phyloP scores from a whole-genome alignment of 2,329 filamentous ascomycete genomes.

The Colletotrichum graminicola region DNA sequence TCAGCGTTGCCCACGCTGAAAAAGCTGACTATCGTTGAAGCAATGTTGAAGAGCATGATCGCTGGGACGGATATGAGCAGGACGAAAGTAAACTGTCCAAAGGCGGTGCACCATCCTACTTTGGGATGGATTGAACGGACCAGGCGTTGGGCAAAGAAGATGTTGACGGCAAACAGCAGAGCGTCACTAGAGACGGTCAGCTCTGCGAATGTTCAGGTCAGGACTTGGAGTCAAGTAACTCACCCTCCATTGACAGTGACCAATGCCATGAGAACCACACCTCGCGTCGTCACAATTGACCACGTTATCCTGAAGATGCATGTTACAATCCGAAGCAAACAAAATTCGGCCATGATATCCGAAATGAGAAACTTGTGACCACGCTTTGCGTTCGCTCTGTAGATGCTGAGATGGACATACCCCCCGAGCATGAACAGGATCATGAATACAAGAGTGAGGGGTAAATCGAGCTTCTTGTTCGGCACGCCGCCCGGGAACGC shows the following conservation, averaged over 20 bases:
- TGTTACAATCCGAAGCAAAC: conserved; percentile 51
- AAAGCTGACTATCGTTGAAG: conserved; percentile 46
- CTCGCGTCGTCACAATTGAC: conserved; percentile 46
- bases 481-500: conserved; percentile 38
- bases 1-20: conserved; percentile 42
- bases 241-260: conserved; percentile 54
- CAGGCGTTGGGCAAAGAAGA: conserved; percentile 55
- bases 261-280: conserved; percentile 51
- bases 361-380: conserved; percentile 56
- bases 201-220: background rate
- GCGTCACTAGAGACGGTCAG: conserved; percentile 46
- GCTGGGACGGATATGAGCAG: conserved; percentile 47
- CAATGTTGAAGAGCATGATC: conserved; percentile 51
- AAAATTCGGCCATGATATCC: conserved; percentile 53
- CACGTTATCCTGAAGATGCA: conserved; percentile 53
- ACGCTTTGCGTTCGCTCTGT: conserved; percentile 48
- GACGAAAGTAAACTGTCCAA: conserved; percentile 45
- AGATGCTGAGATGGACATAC: conserved; percentile 45
- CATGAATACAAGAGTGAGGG: conserved; percentile 46
- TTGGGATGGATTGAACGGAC: conserved; percentile 53
- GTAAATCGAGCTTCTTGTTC: conserved; percentile 43
- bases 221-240: conserved; percentile 2
- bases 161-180: conserved; percentile 53
- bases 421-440: conserved; percentile 45
- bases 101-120: conserved; percentile 51